These are phyloP conservation scores for Vanrija sp. DNA, from an alignment of 1,284 basidiomycete species.

Conservation along the genomic window DNA sequence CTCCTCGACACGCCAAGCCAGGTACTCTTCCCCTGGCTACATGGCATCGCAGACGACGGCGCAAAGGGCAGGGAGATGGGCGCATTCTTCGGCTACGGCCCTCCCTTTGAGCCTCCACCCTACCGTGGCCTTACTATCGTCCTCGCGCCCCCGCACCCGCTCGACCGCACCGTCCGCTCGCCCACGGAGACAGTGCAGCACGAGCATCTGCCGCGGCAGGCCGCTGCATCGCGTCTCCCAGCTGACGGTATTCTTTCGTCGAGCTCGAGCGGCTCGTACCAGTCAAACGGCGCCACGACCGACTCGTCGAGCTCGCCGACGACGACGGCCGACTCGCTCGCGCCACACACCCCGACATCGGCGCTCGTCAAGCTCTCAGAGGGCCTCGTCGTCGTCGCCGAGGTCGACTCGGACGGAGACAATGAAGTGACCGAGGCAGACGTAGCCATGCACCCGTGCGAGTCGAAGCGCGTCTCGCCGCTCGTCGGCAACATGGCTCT, in stretches of 20 bases:
- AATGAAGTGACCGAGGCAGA: conserved; percentile 16
- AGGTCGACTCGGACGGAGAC: conserved; percentile 2
- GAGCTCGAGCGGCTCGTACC: conserved; percentile 37
- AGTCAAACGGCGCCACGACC: conserved; percentile 23
- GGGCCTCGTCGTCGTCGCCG: conserved; percentile 3
- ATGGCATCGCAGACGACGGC: conserved; percentile 48
- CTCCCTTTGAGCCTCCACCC: conserved; percentile 45
- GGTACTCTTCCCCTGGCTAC: conserved; percentile 49
- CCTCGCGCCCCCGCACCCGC: conserved; percentile 36
- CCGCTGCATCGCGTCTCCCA: not conserved
- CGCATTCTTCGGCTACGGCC: conserved; percentile 45
- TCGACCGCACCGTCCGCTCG: conserved; percentile 15
- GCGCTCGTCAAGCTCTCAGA: not conserved
- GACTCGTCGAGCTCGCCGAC: conserved; percentile 17
- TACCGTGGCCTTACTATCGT: conserved; percentile 46
- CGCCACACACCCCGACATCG: conserved; percentile 4
- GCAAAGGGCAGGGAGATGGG: conserved; percentile 43
- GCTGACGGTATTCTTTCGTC: conserved; percentile 23
- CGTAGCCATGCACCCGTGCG: conserved; percentile 45
- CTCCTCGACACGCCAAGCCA: conserved; percentile 45
- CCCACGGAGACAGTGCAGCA: not conserved
- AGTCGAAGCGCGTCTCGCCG: conserved; percentile 32
- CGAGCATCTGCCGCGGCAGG: not conserved
- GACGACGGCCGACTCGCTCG: conserved; percentile 13
- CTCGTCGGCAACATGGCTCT: not conserved